Evolutionary conservation across 345 rosid genomes (phyloP).

Genomic region (Acer campestre): DNA sequence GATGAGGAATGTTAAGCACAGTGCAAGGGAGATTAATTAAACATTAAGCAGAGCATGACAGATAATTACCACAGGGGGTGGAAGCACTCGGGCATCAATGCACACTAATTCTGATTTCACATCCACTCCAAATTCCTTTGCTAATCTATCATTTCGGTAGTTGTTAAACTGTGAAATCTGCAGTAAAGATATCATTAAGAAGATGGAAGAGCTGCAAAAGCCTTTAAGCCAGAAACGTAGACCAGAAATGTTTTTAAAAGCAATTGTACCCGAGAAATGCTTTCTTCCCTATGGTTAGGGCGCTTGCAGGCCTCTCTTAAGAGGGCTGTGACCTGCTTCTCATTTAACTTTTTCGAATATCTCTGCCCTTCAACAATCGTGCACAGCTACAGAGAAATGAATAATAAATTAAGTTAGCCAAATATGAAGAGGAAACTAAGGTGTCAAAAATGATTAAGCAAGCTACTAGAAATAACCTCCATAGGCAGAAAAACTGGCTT

Average conservation of each 20-base stretch:
- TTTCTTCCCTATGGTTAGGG: conserved; percentile 40
- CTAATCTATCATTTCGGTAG: conserved; percentile 20
- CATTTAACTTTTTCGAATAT: conserved; percentile 60
- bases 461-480: conserved; percentile 53
- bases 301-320: conserved; percentile 73
- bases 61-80: conserved; percentile 57
- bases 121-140: conserved; percentile 58
- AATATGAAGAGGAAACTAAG: neutral
- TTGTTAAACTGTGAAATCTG: conserved; percentile 38
- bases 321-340: conserved; percentile 55
- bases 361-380: conserved; percentile 58
- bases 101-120: conserved; percentile 38
- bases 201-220: neutral
- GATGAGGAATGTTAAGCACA: neutral
- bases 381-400: conserved; percentile 48
- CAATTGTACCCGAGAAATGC: conserved; percentile 28
- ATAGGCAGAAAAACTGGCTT: conserved; percentile 65
- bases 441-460: neutral
- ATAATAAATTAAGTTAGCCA: neutral
- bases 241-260: neutral
- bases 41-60: neutral
- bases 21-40: conserved; percentile 1
- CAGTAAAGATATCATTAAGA: conserved; percentile 5
- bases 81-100: conserved; percentile 66
- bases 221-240: neutral